Evolutionary conservation across 352 stramenopile genomes (phyloP), one percentile per base, ranked within the genome.

Genomic region (Phytophthora citrophthora): DNA sequence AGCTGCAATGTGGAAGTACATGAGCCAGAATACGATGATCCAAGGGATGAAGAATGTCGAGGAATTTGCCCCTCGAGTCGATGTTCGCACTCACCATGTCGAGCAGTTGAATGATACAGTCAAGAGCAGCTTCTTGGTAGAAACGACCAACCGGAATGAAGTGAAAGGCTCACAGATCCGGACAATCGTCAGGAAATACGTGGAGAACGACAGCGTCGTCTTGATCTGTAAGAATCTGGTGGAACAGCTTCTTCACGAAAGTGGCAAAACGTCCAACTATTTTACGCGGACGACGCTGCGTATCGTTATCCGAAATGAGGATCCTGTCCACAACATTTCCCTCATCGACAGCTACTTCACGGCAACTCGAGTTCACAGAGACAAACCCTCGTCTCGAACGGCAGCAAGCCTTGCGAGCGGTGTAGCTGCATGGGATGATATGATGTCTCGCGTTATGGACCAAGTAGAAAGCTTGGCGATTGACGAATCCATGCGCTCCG

Each of bases 391-490:
- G 2, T 13, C 9, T 34, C 29, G 18, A 8, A 31, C 27, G 1
- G 13, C 45, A 7, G 9, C 45, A 5, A 72, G 63, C 9, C 4
- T 72, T 32, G 49, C 62, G 13, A 15, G 50, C 8, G 63, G 57
- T 6, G 27, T 67, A 34, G 43, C 59, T 23, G 45, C 13, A 6
- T 72, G 63, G 63, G 64, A 63, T 15, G 64, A 62, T 50, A 34
- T 51, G 4, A 63, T 60, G 27, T 56, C 57, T 49, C 38, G 31
- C 13, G 69, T 72, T 18, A 39, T 46, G 27, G 34, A 63, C 18
- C 68, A 65, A 52, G 60, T 76, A 13, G 68, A 76, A 54, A 69
- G 43, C 23, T 38, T 76, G 34, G 46, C 54, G 39, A 54, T 76
- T 5, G 68, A 76, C 26, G 56, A 32, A 32, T 32, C 29, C 29